A percentile compares a stretch with the other conserved stretches of the same genome.
Evolutionary conservation across 2,329 filamentous ascomycete species (phyloP).

Genomic region (Microascus cirrosus): DNA sequence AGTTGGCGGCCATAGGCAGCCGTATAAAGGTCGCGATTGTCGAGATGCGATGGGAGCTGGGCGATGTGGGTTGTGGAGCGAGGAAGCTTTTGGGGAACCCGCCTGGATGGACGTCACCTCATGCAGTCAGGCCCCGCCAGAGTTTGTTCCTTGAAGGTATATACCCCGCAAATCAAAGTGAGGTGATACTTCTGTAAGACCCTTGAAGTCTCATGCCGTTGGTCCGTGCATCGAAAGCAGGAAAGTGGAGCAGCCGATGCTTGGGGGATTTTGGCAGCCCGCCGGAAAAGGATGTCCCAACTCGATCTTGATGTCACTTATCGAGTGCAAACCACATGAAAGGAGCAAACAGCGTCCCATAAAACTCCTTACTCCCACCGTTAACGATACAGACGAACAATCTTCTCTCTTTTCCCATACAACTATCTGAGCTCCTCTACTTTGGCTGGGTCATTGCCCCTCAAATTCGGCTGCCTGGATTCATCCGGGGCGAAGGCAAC

Average conservation of each 20-base stretch:
- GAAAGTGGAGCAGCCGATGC: not conserved
- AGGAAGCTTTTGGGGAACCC: not conserved
- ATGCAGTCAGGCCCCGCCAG: not conserved
- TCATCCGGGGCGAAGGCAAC: not conserved
- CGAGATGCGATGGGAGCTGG: not conserved
- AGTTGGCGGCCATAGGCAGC: conserved; percentile 12
- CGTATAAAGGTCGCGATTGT: not conserved
- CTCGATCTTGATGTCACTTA: too few relatives aligned
- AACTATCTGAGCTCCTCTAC: too few relatives aligned
- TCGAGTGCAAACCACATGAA: too few relatives aligned
- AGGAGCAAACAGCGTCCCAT: too few relatives aligned
- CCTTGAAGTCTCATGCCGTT: too few relatives aligned
- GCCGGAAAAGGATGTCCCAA: not conserved
- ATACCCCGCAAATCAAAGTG: not conserved
- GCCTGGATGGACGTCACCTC: not conserved
- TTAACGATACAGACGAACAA: too few relatives aligned
- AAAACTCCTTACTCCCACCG: too few relatives aligned
- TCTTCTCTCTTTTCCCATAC: too few relatives aligned
- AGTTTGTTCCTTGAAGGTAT: not conserved
- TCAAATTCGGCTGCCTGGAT: not conserved
- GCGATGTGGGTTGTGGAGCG: not conserved
- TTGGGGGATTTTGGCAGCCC: not conserved
- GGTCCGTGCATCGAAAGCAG: too few relatives aligned
- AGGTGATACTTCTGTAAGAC: too few relatives aligned
- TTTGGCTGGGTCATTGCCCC: too few relatives aligned